Evolutionary conservation across 2,329 filamentous ascomycete genomes (phyloP).

Genomic region (Fusarium cyanostomum): DNA sequence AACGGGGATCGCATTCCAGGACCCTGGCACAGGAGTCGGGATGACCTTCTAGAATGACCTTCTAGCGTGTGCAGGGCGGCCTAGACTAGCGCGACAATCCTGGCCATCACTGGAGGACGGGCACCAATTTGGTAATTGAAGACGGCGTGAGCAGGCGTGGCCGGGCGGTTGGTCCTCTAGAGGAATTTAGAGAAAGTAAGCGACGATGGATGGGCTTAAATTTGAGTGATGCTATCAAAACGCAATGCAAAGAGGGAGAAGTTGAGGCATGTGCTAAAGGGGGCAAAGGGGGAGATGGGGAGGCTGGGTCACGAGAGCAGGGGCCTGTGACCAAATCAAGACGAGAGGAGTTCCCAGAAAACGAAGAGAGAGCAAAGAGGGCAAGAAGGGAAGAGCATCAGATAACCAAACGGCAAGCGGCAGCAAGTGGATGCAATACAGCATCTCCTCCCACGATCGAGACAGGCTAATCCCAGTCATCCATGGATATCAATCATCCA

Average conservation of each 20-base stretch:
- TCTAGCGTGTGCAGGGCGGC: slow-evolving; percentile 41
- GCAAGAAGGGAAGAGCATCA: not conserved
- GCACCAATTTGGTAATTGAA: slow-evolving; percentile 31
- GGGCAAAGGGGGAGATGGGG: slow-evolving; percentile 12
- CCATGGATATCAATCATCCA: not conserved
- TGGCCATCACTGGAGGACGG: slow-evolving; percentile 33
- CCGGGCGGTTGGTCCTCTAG: slow-evolving; percentile 21
- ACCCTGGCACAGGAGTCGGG: slow-evolving; percentile 40
- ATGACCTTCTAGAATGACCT: slow-evolving; percentile 43
- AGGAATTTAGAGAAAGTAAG: slow-evolving; percentile 28
- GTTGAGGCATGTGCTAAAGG: slow-evolving; percentile 2
- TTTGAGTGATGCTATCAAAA: slow-evolving; percentile 27
- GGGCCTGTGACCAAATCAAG: no score
- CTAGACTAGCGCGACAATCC: slow-evolving; percentile 32
- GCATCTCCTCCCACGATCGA: not conserved
- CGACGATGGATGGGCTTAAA: slow-evolving; percentile 34
- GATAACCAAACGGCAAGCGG: slow-evolving; percentile 4
- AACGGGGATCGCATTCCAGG: slow-evolving; percentile 38
- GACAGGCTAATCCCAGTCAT: not conserved
- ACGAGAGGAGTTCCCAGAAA: no score
- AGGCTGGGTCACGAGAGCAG: slow-evolving; percentile 16
- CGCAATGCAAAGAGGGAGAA: slow-evolving; percentile 18
- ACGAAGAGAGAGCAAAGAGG: not conserved
- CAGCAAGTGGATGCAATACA: slow-evolving; percentile 15
- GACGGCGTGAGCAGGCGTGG: slow-evolving; percentile 32